Evolutionary conservation across 78 protist species (phyloP).

Genomic region (Dictyostelium capitatum): DNA sequence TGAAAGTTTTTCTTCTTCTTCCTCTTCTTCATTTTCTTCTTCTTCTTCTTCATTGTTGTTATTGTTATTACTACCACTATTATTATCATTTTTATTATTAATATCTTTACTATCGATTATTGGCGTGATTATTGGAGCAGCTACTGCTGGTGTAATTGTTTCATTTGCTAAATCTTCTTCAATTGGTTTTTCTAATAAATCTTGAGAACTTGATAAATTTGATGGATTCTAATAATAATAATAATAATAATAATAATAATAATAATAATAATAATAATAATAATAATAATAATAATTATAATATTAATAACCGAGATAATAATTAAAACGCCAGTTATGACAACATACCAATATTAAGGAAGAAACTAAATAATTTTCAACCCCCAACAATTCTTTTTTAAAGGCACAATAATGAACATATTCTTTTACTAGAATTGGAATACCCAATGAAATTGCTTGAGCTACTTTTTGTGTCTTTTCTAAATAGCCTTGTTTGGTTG

Average conservation of each 20-base stretch:
- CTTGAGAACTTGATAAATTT: background rate
- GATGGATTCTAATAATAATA: background rate
- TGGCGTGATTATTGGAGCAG: background rate
- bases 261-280: too few relatives aligned
- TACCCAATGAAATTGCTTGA: constrained; percentile 44
- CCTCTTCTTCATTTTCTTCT: background rate
- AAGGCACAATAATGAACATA: constrained; percentile 78
- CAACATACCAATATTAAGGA: background rate
- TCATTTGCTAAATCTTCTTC: background rate
- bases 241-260: too few relatives aligned
- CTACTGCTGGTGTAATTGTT: background rate
- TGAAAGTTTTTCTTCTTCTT: background rate
- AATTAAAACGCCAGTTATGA: too few relatives aligned
- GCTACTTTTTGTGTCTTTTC: constrained; percentile 63
- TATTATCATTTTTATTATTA: too few relatives aligned
- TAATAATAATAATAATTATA: too few relatives aligned
- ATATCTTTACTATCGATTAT: background rate
- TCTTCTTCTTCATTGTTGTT: background rate
- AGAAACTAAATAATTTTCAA: constrained; percentile 46
- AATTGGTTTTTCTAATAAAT: background rate
- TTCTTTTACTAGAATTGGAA: constrained; percentile 69
- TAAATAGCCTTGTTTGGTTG: constrained; percentile 58
- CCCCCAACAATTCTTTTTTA: constrained; percentile 32
- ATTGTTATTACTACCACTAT: background rate
- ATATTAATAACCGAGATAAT: too few relatives aligned